Conservation (phyloP, 1,284 basidiomycete genomes). For the Ganoderma lingzhi region DNA sequence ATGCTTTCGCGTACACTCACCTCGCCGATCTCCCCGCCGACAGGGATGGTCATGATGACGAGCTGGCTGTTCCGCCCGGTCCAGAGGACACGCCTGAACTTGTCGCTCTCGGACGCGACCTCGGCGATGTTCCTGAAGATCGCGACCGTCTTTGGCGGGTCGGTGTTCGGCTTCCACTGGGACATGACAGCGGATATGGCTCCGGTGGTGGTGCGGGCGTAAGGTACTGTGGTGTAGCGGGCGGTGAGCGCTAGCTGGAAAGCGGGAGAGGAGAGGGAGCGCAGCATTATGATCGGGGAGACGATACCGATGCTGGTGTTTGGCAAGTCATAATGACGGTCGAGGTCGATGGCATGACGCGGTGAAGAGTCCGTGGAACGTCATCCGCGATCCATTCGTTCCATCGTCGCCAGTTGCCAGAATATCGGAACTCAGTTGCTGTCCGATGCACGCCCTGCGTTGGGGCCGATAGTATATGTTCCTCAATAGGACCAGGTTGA, state of each 20-base stretch:
- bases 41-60: slow-evolving; percentile 43
- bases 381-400: background rate
- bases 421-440: background rate
- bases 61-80: slow-evolving; percentile 43
- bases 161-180: slow-evolving; percentile 38
- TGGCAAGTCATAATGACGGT: slow-evolving; percentile 1
- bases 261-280: slow-evolving; percentile 6
- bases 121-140: slow-evolving; percentile 39
- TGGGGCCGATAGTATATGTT: background rate
- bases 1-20: slow-evolving; percentile 17
- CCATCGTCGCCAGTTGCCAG: background rate
- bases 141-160: slow-evolving; percentile 40
- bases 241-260: background rate
- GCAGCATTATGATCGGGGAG: slow-evolving; percentile 11
- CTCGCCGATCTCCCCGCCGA: slow-evolving; percentile 41
- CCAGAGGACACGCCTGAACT: slow-evolving; percentile 43
- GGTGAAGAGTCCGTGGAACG: background rate
- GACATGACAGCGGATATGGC: slow-evolving; percentile 19
- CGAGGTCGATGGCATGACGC: background rate
- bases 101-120: slow-evolving; percentile 39
- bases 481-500: background rate
- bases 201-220: background rate
- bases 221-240: background rate
- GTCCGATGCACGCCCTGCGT: background rate
- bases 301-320: background rate